Percentiles rank a stretch among this genome's conserved stretches.
These are phyloP conservation scores for Yarrowia bubula DNA, from an alignment of 805 yeast genomes.

Conservation along the genomic window DNA sequence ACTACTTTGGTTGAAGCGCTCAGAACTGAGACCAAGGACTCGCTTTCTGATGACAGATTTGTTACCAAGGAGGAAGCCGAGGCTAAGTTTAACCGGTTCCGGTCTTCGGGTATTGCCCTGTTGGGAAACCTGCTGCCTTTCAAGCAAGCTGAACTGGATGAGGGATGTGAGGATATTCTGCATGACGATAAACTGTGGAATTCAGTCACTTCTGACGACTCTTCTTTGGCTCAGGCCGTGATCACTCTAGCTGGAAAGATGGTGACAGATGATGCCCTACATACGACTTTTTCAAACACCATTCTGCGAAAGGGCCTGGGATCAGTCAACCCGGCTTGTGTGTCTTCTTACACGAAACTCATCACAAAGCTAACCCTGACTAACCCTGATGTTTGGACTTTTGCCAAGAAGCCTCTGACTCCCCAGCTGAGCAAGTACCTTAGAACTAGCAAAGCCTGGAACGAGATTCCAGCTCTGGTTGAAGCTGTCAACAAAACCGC, in stretches of 20 bases:
- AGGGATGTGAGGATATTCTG: conserved; percentile 41
- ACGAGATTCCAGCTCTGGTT: conserved; percentile 1
- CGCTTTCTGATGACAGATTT: conserved; percentile 73
- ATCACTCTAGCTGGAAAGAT: conserved; percentile 43
- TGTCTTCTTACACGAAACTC: conserved; percentile 7
- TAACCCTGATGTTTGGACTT: conserved; percentile 38
- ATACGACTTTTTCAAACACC: conserved; percentile 28
- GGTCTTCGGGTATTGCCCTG: conserved; percentile 51
- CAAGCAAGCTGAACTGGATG: conserved; percentile 22
- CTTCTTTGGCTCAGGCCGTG: conserved; percentile 45
- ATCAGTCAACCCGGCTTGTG: conserved; percentile 22
- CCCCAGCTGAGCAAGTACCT: conserved; percentile 23
- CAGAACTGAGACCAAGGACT: conserved; percentile 55
- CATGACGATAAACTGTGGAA: conserved; percentile 48
- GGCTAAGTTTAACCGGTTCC: conserved; percentile 59
- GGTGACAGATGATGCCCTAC: conserved; percentile 28
- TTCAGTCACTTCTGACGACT: conserved; percentile 42
- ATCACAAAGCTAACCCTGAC: conserved; percentile 47
- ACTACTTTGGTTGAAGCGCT: conserved; percentile 54
- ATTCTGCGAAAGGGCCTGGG: conserved; percentile 33
- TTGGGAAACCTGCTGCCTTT: conserved; percentile 40
- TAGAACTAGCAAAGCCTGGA: conserved; percentile 10
- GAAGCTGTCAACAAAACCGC: conserved; percentile 11
- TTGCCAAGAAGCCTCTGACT: conserved; percentile 19
- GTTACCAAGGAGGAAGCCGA: conserved; percentile 63